A percentile compares a stretch with the other conserved stretches of the same genome.
These are phyloP conservation scores for Penicillium sp. DNA, from an alignment of 2,329 filamentous ascomycete genomes.

Conservation along the genomic window DNA sequence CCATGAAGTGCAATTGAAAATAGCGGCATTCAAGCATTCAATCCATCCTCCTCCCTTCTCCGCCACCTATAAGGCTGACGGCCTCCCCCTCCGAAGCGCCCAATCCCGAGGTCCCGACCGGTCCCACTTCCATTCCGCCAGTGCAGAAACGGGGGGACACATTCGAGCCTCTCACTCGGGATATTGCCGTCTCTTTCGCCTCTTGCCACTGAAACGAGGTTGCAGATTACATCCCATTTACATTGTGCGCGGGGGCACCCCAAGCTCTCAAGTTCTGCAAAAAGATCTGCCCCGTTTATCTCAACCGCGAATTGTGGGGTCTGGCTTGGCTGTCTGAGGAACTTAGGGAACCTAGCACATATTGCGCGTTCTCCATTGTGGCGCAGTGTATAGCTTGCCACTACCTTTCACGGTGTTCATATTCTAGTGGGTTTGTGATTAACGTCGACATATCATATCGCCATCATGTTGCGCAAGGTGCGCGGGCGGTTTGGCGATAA, in stretches of 20 bases:
- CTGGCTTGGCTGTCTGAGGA: conserved; percentile 2
- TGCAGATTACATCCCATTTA: background rate
- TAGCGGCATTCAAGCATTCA: background rate
- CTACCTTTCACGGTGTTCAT: background rate
- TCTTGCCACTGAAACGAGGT: background rate
- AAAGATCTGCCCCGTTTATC: conserved; percentile 4
- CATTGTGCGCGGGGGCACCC: background rate
- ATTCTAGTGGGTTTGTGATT: background rate
- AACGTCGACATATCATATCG: background rate
- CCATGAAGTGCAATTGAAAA: conserved; percentile 2
- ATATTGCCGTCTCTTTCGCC: conserved; percentile 9
- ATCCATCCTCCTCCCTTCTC: background rate
- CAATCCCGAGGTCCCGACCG: conserved; percentile 21
- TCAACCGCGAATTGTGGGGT: conserved; percentile 4
- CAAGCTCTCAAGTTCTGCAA: background rate
- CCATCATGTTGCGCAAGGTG: conserved; percentile 36
- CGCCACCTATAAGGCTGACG: conserved; percentile 20
- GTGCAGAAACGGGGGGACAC: conserved; percentile 19
- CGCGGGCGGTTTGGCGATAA: conserved; percentile 39
- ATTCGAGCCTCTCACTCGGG: conserved; percentile 6
- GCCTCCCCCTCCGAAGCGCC: conserved; percentile 19
- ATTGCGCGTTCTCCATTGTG: conserved; percentile 20
- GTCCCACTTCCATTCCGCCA: conserved; percentile 18
- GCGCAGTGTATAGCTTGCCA: conserved; percentile 25
- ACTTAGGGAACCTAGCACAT: background rate